Percentiles rank a stretch among this genome's conserved stretches.
Conservation (phyloP, 2,329 filamentous ascomycete genomes). For the Eutypella sp. region DNA sequence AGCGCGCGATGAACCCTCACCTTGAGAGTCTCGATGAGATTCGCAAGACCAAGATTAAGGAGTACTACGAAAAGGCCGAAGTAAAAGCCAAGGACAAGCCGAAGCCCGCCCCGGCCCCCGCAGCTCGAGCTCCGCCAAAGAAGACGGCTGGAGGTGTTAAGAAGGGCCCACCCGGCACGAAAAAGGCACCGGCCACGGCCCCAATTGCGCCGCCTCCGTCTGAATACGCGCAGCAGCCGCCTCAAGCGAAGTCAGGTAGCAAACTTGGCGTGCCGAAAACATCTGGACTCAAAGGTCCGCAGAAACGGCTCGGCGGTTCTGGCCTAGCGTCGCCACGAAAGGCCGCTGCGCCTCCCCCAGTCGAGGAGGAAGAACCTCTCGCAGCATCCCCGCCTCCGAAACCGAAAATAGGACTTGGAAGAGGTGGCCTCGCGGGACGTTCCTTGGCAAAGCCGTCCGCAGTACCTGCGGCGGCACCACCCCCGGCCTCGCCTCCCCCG, state of each 20-base stretch:
- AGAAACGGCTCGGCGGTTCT: conserved; percentile 50
- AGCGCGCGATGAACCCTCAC: conserved; percentile 89
- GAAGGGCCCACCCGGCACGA: conserved; percentile 47
- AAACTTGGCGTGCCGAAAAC: conserved; percentile 55
- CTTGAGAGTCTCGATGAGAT: conserved; percentile 93
- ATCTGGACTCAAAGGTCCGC: conserved; percentile 55
- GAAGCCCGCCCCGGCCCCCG: conserved; percentile 65
- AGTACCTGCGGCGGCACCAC: conserved; percentile 42
- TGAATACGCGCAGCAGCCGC: conserved; percentile 55
- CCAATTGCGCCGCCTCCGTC: too few species aligned
- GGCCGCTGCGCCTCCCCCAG: conserved; percentile 37
- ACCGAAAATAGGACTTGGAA: conserved; percentile 61
- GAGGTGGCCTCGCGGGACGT: conserved; percentile 78
- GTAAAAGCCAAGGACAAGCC: conserved; percentile 91
- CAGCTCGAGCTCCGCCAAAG: conserved; percentile 43
- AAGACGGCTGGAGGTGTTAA: conserved; percentile 36
- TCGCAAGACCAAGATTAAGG: conserved; percentile 90
- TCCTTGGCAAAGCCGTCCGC: conserved; percentile 72
- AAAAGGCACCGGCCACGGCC: conserved; percentile 41
- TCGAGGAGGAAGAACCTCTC: conserved; percentile 49
- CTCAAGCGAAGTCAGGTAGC: conserved; percentile 39
- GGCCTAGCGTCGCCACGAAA: conserved; percentile 49
- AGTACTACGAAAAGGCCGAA: conserved; percentile 74
- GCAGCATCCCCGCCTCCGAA: conserved; percentile 49
- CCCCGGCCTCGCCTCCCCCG: conserved; percentile 52